A percentile compares a stretch with the other conserved stretches of the same genome.
Conservation (phyloP, 192 early-diverging fungal genomes). For the Podila clonocystis region DNA sequence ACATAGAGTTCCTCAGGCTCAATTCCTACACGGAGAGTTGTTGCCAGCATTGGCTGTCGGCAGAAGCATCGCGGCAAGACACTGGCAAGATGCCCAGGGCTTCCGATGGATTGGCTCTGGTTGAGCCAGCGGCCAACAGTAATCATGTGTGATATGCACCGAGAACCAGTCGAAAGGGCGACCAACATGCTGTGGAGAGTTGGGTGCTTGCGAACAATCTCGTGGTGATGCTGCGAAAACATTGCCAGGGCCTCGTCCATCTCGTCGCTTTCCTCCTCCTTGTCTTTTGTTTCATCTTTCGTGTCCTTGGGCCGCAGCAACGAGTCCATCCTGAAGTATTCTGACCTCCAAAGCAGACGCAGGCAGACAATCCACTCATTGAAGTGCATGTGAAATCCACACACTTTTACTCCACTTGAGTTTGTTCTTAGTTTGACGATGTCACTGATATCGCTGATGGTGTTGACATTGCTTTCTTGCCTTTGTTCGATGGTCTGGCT, state of each 20-base stretch:
- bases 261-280: not conserved
- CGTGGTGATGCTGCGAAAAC: slow-evolving; percentile 3
- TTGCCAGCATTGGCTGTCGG: not conserved
- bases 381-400: slow-evolving; percentile 5
- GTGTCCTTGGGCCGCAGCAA: not conserved
- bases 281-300: not conserved
- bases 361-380: not conserved
- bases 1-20: not conserved
- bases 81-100: not conserved
- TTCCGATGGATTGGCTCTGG: not conserved
- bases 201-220: not conserved
- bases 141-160: not conserved
- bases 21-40: not conserved
- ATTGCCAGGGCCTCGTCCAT: not conserved
- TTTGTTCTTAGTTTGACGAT: not conserved
- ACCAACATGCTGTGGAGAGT: not conserved
- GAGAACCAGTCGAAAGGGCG: not conserved
- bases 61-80: not conserved
- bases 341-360: not conserved
- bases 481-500: too few relatives aligned
- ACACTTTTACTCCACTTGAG: not conserved
- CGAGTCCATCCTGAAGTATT: not conserved
- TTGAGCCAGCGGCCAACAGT: slow-evolving; percentile 1
- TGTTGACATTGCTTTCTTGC: not conserved
- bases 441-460: not conserved